phyloP scores from a whole-genome alignment of 371 early-diverging fungal genomes.

The Rozella allomycis region DNA sequence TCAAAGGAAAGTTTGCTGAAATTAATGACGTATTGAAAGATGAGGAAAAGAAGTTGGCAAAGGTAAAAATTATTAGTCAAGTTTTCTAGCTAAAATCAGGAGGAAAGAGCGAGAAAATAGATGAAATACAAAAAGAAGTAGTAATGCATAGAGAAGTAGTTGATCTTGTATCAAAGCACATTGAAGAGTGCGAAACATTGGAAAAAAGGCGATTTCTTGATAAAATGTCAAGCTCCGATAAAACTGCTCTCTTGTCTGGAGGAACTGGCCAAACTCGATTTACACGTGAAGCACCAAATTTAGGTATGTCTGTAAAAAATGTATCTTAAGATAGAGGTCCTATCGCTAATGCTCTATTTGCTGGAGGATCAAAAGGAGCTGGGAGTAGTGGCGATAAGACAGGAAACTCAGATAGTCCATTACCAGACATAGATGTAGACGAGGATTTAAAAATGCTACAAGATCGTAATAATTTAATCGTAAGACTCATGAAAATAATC shows the following conservation, averaged over 20 bases:
- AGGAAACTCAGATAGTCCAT: not conserved
- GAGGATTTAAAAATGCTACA: constrained; percentile 24
- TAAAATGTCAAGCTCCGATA: constrained; percentile 10
- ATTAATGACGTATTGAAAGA: constrained; percentile 18
- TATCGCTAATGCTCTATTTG: not conserved
- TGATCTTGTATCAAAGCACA: constrained; percentile 16
- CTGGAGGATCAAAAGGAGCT: not conserved
- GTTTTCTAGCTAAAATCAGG: not conserved
- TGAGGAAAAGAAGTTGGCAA: constrained; percentile 25
- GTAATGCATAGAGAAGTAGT: constrained; percentile 16
- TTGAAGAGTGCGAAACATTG: constrained; percentile 27
- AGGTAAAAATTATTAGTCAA: not conserved
- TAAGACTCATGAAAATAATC: constrained; percentile 3
- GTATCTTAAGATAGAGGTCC: too few relatives aligned
- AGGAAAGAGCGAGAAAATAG: constrained; percentile 13
- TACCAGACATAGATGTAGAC: constrained; percentile 32
- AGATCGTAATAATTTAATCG: constrained; percentile 20
- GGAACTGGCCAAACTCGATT: too few relatives aligned
- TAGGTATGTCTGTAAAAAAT: too few relatives aligned
- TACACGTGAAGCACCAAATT: too few relatives aligned
- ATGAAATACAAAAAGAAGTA: constrained; percentile 5
- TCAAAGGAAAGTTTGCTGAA: constrained; percentile 13
- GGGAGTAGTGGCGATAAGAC: not conserved
- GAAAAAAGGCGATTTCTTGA: constrained; percentile 24
- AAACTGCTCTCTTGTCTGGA: constrained; percentile 15